Base-by-base conservation (phyloP, 768 basidiomycete species). In the Pisolithus marmoratus region DNA sequence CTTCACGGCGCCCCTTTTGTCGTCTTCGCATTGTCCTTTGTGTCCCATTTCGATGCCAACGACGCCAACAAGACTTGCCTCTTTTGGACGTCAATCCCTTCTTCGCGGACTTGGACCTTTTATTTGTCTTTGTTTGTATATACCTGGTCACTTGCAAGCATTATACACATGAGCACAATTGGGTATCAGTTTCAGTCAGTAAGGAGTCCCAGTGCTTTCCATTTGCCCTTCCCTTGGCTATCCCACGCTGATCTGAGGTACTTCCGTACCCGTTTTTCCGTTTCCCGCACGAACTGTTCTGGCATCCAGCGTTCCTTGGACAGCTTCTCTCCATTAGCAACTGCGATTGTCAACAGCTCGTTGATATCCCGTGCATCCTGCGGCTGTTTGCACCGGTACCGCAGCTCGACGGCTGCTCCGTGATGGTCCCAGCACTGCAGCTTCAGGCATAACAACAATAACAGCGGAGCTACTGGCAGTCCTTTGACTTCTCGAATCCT, bases 401-500 rank as follows among this genome's bases (percentile, higher is more conserved):
- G 61, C 9, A 52, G 58, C 54, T 49, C 51, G 44, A 38, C 54
- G 24, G 72, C 68, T 4, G 50, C 57, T 5, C 66, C 57, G 53
- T 76, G 74, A 54, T 76, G 71, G 34, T 59, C 54, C 76, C 76
- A 77, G 2, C 67, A 74, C 41, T 70, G 64, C 8, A 78, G 56
- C 52, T 77, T 78, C 44, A 76, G 55, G 15, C 75, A 59, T 4
- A 77, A 61, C 12, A 76, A 58, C 5, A 65, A 59, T 4, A 73
- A 54, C 46, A 75, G 66, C 0, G 74, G 75, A 53, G 70, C 61
- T 1, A 75, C 58, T 0, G 74, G 76, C 22, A 76, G 58, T 43
- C 31, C 22, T 27, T 37, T 11, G 8, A 36, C n/a, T 7, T n/a
- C 47, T 36, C 47, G 38, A 17, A 26, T 38, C 20, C 12, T 48